A percentile compares a stretch with the other conserved stretches of the same genome.
Conservation (phyloP, 176 grass and related monocot genomes). For the Hordeum vulgare region DNA sequence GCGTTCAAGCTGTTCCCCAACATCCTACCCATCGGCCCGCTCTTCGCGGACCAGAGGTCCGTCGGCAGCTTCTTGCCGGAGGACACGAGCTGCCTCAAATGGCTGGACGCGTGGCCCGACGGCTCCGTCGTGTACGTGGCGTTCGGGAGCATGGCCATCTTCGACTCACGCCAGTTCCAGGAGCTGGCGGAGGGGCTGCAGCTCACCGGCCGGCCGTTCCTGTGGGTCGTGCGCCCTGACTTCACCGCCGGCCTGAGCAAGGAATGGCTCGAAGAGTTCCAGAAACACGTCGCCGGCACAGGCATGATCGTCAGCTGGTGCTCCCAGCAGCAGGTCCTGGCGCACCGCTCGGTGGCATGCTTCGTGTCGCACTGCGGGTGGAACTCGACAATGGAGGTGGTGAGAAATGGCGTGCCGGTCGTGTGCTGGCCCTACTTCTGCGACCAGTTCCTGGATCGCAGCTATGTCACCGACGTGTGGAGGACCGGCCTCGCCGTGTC, state of each 20-base stretch:
- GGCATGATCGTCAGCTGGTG: slow-evolving; percentile 51
- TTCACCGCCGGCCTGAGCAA: slow-evolving; percentile 2
- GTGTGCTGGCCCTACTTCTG: slow-evolving; percentile 42
- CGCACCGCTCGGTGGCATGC: slow-evolving; percentile 24
- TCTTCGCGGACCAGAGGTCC: slow-evolving; percentile 14
- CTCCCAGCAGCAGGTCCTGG: slow-evolving; percentile 33
- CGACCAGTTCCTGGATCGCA: slow-evolving; percentile 38
- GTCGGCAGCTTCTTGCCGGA: slow-evolving; percentile 28
- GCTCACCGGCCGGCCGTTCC: slow-evolving; percentile 19
- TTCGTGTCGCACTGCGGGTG: slow-evolving; percentile 49
- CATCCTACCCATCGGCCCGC: slow-evolving; percentile 45
- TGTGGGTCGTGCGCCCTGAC: slow-evolving; percentile 52
- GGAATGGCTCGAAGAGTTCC: slow-evolving; percentile 31
- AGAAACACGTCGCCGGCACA: background rate
- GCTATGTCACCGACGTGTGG: slow-evolving; percentile 34
- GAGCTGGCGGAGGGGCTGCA: slow-evolving; percentile 44
- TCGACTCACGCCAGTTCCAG: slow-evolving; percentile 31
- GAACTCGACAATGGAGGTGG: slow-evolving; percentile 42
- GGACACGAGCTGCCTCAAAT: slow-evolving; percentile 32
- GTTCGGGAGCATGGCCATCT: slow-evolving; percentile 57
- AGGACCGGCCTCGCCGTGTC: slow-evolving; percentile 35
- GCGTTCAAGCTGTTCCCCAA: slow-evolving; percentile 24
- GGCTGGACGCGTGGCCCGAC: slow-evolving; percentile 38
- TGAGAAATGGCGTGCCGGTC: slow-evolving; percentile 27
- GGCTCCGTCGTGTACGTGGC: slow-evolving; percentile 61